Evolutionary conservation across 768 basidiomycete species (phyloP), one percentile per base, ranked within the genome.

Genomic region (Boletus reticulatus): DNA sequence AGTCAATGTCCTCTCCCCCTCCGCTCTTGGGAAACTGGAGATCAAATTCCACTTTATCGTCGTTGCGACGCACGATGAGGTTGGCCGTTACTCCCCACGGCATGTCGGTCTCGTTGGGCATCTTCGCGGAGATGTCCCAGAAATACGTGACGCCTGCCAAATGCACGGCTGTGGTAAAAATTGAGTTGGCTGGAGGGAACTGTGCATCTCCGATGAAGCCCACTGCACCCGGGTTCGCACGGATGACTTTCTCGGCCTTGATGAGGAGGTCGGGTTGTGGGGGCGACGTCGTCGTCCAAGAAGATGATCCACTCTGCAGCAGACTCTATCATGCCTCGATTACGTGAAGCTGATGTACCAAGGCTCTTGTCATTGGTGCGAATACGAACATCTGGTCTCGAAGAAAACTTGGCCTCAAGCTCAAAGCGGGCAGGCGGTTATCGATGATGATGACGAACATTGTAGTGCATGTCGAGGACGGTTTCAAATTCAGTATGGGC

Each of bases 61-160:
- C 60, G 34, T 72, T 63, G 22, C 80, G 77, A 4, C 80, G 77
- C 6, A 73, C 73, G 22, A 84, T 78, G 17, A 85, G 74, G 60
- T 84, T 84, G 1, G 83, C 83, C 0, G 84, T 84, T 4, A 84
- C 81, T 2, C 84, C 84, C 84, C 84, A 85, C 0, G 84, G 83
- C 37, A 84, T 62, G 50, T 84, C 81, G 1, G 53, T 61, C 41
- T 69, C 67, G 3, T 64, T 58, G 0, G 64, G 46, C 54, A 79
- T 73, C 64, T 84, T 84, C 10, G 62, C 61, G 1, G 84, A 80
- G 46, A 85, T 83, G 60, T 84, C 78, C 82, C 83, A 86, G 62
- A 84, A 85, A 60, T 78, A 81, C 1, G 81, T 81, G 4, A 83
- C 80, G 2, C 82, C 83, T 1, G 81, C 76, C 5, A 84, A 71